Evolutionary conservation across 495 filamentous ascomycete species (phyloP).

Genomic region (Barbatosphaeria neglecta): DNA sequence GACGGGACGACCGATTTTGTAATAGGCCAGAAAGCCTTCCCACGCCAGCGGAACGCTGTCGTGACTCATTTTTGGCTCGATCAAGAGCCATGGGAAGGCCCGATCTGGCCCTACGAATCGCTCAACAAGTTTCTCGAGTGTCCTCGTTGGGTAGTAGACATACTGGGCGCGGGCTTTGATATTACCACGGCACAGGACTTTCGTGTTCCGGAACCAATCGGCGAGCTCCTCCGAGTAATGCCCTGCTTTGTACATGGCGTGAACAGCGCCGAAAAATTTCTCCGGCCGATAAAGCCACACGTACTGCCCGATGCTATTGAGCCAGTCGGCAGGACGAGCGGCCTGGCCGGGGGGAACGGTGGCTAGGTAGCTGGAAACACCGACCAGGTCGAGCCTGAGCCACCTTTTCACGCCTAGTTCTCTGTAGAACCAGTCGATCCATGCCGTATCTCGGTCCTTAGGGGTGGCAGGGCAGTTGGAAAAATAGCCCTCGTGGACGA

Average conservation of each 20-base stretch:
- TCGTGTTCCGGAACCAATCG: neutral
- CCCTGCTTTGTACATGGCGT: neutral
- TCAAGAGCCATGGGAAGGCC: conserved; percentile 8
- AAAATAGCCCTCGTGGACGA: conserved; percentile 10
- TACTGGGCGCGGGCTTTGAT: neutral
- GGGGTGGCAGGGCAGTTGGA: conserved; percentile 2
- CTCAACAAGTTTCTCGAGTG: conserved; percentile 3
- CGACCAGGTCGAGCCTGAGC: neutral
- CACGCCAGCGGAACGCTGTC: conserved; percentile 5
- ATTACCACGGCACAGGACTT: conserved; percentile 4
- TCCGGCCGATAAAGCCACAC: conserved; percentile 1
- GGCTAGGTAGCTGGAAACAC: no score
- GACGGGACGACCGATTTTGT: conserved; percentile 2
- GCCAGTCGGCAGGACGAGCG: no score
- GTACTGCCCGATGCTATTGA: no score
- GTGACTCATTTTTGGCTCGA: neutral
- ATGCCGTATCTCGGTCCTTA: neutral
- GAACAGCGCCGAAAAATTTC: conserved; percentile 1
- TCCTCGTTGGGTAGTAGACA: conserved; percentile 9
- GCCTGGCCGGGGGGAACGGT: no score
- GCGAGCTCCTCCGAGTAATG: neutral
- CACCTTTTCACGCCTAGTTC: neutral
- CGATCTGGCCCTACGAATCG: conserved; percentile 9
- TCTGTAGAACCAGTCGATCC: conserved; percentile 10
- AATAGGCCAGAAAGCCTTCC: neutral